Evolutionary conservation across 2,329 filamentous ascomycete genomes (phyloP), one percentile per base, ranked within the genome.

Genomic region (Talaromyces sp.): DNA sequence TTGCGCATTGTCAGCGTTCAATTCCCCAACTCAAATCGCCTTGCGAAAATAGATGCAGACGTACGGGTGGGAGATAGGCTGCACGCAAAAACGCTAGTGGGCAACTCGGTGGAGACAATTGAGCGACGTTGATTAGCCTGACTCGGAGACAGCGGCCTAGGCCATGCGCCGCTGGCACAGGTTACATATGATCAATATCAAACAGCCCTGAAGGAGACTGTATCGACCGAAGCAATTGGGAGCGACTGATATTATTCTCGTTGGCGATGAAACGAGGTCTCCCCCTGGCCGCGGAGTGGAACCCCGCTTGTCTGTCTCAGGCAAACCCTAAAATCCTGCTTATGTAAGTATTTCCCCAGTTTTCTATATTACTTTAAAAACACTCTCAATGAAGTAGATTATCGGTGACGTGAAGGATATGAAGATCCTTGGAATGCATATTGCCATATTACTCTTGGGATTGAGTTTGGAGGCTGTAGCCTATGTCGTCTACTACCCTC

Each of bases 141-240:
- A 6, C 42, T 31, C 30, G 30, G 50, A 30, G 28, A 23, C 9
- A 52, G 14, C 53, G 56, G 55, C 47, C 36, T n/a, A 34, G 54
- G 52, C 55, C 16, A 57, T 47, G 30, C 44, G 56, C 55, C 28
- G 31, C 47, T 28, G 31, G 44, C 50, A 18, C 40, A 40, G 34
- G 40, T 61, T 36, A 61, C 47, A 61, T 61, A 42, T 56, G 51
- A 57, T 55, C 40, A 51, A 55, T 51, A 42, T 40, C 56, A 50
- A 56, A 27, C n/a, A 23, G 44, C 44, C 44, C 10, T 47, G 44
- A 9, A 18, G 3, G 18, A 47, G 23, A 47, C 40, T n/a, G 40
- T 5, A 16, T 42, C 2, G 12, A n/a, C 40, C 31, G 16, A n/a
- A 8, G 44, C 44, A 9, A 23, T 47, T 53, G 50, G 27, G 30